Conservation (phyloP, 805 yeast species). For the Wickerhamiella slavikovae region DNA sequence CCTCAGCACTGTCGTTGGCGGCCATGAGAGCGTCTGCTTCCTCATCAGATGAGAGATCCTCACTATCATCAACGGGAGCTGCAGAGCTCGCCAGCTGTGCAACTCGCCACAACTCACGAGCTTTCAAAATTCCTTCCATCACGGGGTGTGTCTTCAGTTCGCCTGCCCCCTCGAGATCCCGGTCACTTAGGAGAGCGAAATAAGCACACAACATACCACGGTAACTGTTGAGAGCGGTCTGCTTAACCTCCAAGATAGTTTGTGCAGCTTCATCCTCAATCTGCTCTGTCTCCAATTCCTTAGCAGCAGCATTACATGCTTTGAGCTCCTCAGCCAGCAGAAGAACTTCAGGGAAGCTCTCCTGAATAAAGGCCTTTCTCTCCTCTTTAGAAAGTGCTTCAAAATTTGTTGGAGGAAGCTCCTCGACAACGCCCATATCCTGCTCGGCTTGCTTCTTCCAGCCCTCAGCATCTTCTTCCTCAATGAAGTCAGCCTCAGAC, state of each 20-base stretch:
- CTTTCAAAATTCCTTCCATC: constrained; percentile 65
- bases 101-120: constrained; percentile 80
- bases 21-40: constrained; percentile 24
- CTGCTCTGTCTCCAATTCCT: constrained; percentile 6
- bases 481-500: constrained; percentile 51
- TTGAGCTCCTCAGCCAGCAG: constrained; percentile 53
- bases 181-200: constrained; percentile 49
- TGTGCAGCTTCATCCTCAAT: background rate
- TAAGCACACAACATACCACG: constrained; percentile 61
- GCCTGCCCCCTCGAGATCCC: constrained; percentile 33
- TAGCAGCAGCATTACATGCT: constrained; percentile 16
- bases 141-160: constrained; percentile 72
- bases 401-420: constrained; percentile 22
- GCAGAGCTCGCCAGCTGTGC: too few relatives aligned
- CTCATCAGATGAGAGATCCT: constrained; percentile 6
- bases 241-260: constrained; percentile 24
- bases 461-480: constrained; percentile 57
- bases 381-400: constrained; percentile 31
- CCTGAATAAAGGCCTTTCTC: constrained; percentile 31
- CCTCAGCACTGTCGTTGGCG: constrained; percentile 5
- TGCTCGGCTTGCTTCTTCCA: constrained; percentile 45
- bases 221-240: constrained; percentile 56
- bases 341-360: constrained; percentile 62
- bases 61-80: constrained; percentile 21
- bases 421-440: constrained; percentile 19